These are phyloP conservation scores for Xylaria hypoxylon DNA, from an alignment of 2,329 filamentous ascomycete genomes.

Conservation along the genomic window DNA sequence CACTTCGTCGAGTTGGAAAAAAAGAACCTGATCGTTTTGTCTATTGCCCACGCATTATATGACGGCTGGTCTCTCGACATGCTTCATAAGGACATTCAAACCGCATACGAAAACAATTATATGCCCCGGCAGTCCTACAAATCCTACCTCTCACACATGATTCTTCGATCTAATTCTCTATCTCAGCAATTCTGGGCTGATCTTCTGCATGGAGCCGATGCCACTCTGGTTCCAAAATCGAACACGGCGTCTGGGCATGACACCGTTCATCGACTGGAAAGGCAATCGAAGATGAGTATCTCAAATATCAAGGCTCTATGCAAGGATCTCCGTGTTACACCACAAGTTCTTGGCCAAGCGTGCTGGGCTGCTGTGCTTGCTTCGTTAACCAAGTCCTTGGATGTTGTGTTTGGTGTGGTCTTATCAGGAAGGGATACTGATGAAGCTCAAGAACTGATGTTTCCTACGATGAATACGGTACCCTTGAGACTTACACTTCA, in stretches of 20 bases:
- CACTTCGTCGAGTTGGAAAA: conserved; percentile 53
- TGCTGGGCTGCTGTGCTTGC: conserved; percentile 81
- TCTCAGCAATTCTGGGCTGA: conserved; percentile 76
- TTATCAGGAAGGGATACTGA: conserved; percentile 86
- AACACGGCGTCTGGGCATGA: neutral
- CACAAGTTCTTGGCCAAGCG: conserved; percentile 81
- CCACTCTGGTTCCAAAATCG: conserved; percentile 51
- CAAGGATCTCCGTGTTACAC: conserved; percentile 72
- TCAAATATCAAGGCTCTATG: conserved; percentile 69
- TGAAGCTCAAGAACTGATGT: conserved; percentile 74
- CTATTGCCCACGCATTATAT: conserved; percentile 87
- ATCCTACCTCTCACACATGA: conserved; percentile 65
- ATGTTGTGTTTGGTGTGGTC: conserved; percentile 85
- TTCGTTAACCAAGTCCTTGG: conserved; percentile 70
- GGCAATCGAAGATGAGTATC: conserved; percentile 56
- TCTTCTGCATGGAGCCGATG: conserved; percentile 66
- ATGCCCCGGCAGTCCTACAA: conserved; percentile 61
- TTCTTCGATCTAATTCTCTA: conserved; percentile 57
- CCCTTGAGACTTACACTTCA: conserved; percentile 79
- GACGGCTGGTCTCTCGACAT: conserved; percentile 86
- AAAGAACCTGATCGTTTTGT: conserved; percentile 67
- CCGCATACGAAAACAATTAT: conserved; percentile 67
- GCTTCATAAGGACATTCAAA: conserved; percentile 76
- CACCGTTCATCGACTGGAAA: conserved; percentile 58
- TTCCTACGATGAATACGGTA: conserved; percentile 94